phyloP scores from a whole-genome alignment of 768 basidiomycete genomes.

The Agrocybe pediades region DNA sequence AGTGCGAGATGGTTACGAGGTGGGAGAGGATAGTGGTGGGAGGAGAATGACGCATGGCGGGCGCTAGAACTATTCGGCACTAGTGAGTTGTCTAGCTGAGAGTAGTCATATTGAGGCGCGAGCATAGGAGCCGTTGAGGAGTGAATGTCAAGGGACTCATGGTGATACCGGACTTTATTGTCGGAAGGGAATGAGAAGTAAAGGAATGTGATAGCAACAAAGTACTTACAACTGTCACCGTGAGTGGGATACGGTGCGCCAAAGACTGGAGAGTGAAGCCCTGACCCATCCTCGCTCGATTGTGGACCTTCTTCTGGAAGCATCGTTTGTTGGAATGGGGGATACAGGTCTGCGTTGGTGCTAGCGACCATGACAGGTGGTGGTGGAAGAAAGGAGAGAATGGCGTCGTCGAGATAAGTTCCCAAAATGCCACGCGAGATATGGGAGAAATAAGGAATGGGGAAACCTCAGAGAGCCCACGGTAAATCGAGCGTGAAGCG shows the following conservation, averaged over 20 bases:
- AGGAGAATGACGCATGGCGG: slow-evolving; percentile 39
- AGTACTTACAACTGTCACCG: slow-evolving; percentile 53
- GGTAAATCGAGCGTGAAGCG: slow-evolving; percentile 30
- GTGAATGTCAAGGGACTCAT: slow-evolving; percentile 48
- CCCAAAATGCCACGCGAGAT: slow-evolving; percentile 48
- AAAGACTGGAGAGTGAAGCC: slow-evolving; percentile 73
- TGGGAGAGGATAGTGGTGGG: slow-evolving; percentile 40
- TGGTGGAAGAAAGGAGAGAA: slow-evolving; percentile 21
- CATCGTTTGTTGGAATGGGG: slow-evolving; percentile 53
- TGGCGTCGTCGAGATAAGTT: too few relatives aligned
- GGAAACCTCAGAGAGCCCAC: slow-evolving; percentile 47
- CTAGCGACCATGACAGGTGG: slow-evolving; percentile 57
- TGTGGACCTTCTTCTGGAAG: slow-evolving; percentile 65
- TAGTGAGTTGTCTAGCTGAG: slow-evolving; percentile 47
- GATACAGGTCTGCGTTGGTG: slow-evolving; percentile 54
- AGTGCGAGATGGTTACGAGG: slow-evolving; percentile 49
- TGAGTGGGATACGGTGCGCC: slow-evolving; percentile 45
- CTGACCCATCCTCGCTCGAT: slow-evolving; percentile 77
- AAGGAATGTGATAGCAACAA: slow-evolving; percentile 50
- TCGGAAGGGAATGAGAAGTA: slow-evolving; percentile 38
- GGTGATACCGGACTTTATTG: slow-evolving; percentile 73
- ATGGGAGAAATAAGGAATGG: slow-evolving; percentile 29
- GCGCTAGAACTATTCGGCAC: slow-evolving; percentile 40
- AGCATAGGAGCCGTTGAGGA: slow-evolving; percentile 44
- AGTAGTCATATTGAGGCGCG: slow-evolving; percentile 54